Evolutionary conservation across 441 rosid genomes (phyloP).

Genomic region (Corymbia calophylla): DNA sequence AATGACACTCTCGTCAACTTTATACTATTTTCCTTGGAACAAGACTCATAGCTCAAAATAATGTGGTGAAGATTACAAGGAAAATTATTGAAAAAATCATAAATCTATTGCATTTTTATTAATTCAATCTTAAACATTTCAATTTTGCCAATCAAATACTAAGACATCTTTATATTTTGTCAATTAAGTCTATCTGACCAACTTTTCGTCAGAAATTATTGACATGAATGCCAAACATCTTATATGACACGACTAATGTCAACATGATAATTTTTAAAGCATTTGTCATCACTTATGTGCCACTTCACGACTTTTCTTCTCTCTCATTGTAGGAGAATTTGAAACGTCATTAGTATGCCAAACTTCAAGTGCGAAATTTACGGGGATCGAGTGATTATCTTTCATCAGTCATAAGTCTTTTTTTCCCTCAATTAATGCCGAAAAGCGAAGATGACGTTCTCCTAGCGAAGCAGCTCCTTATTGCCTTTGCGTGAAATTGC

Average conservation of each 20-base stretch:
- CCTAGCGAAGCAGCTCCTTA: background rate
- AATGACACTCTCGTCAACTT: background rate
- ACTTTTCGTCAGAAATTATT: too few species aligned
- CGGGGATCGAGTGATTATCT: background rate
- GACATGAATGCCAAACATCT: accelerated
- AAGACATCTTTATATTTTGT: too few species aligned
- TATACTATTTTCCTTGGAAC: background rate
- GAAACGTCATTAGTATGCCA: background rate
- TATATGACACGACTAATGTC: accelerated
- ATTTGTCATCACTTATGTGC: background rate
- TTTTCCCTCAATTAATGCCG: background rate
- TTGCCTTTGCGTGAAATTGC: background rate
- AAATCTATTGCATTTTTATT: too few species aligned
- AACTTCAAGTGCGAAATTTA: background rate
- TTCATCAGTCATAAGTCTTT: background rate
- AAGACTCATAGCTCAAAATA: background rate
- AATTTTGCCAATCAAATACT: too few species aligned
- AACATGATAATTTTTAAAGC: background rate
- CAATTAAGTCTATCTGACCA: background rate
- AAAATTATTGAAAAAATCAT: too few species aligned
- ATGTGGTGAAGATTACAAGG: background rate
- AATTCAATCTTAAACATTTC: too few species aligned
- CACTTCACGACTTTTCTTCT: background rate
- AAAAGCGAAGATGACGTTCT: background rate
- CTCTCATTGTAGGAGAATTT: background rate